Evolutionary conservation across 192 early-diverging fungal species (phyloP).

Genomic region (Coemansia sp.): DNA sequence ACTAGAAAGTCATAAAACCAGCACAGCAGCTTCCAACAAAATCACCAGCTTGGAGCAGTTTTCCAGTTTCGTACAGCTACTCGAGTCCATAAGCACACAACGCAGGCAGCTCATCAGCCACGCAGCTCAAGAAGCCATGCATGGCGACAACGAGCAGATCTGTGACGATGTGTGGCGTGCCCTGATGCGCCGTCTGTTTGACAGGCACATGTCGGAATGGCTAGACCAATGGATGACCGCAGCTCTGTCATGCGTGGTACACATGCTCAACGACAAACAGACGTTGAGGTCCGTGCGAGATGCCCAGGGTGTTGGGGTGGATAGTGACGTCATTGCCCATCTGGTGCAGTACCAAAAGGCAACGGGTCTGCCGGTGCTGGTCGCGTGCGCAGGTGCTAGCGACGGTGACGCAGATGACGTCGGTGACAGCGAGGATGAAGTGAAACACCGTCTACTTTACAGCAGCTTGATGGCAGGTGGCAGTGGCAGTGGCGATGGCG

Average conservation of each 20-base stretch:
- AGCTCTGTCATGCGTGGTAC: slow-evolving; percentile 11
- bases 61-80: too few relatives aligned
- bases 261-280: background rate
- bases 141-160: too few relatives aligned
- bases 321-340: background rate
- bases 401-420: background rate
- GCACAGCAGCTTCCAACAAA: background rate
- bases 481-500: background rate
- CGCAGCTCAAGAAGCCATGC: too few relatives aligned
- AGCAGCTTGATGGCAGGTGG: background rate
- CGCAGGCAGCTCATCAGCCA: too few relatives aligned
- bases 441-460: background rate
- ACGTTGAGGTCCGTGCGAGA: background rate
- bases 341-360: background rate
- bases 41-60: too few relatives aligned
- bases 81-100: too few relatives aligned
- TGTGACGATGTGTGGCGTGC: slow-evolving; percentile 17
- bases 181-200: slow-evolving; percentile 14
- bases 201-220: background rate
- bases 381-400: too few relatives aligned
- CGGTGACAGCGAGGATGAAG: too few relatives aligned
- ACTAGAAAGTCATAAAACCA: background rate
- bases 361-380: too few relatives aligned
- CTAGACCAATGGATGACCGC: slow-evolving; percentile 22
- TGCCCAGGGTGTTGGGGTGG: background rate